Base-by-base conservation (phyloP, 805 yeast genomes). In the Danielozyma ontarioensis region DNA sequence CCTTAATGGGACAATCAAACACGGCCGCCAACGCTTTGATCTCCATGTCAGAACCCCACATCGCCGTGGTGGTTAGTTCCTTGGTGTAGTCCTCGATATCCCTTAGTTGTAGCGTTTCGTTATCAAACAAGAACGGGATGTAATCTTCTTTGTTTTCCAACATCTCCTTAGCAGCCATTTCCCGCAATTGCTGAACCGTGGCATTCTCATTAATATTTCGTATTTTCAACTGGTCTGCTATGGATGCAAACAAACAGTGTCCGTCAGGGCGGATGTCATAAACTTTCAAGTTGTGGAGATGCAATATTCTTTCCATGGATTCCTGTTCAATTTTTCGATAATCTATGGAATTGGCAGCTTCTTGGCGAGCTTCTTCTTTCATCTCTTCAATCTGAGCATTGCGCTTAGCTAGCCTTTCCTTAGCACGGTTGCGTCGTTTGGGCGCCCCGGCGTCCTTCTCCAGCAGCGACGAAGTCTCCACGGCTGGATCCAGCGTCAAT, bases 41-140 rank as follows among this genome's bases (percentile, higher is more conserved):
- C 62, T 90, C 98, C 65, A 87, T 66, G 48, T 93, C 97, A 6
- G 96, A 93, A 17, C 98, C 98, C 98, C 98, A 90, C 68, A 84
- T 75, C 0, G 95, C 79, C 0, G 96, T 86, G n/a, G 56, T 65
- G 38, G 74, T 83, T 37, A 90, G 68, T 41, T 79, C 81, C 3
- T 64, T 56, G 3, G 85, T 72, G 54, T 93, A 93, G 15, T 74
- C 75, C 25, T 74, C 80, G 18, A 89, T 58, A 42, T 83, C 83
- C 31, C 71, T 69, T 39, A 85, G 45, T 5, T 73, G 63, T 66
- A 80, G 69, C 1, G 89, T 82, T 11, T 62, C 65, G 44, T 87
- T 96, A 53, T 86, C 95, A 49, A 87, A 80, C 43, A 90, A 58
- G 48, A 83, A 90, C 12, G 97, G 96, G 4, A 74, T 60, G 51